phyloP scores from a whole-genome alignment of 306 rosid species.

The Biancaea sappan region DNA sequence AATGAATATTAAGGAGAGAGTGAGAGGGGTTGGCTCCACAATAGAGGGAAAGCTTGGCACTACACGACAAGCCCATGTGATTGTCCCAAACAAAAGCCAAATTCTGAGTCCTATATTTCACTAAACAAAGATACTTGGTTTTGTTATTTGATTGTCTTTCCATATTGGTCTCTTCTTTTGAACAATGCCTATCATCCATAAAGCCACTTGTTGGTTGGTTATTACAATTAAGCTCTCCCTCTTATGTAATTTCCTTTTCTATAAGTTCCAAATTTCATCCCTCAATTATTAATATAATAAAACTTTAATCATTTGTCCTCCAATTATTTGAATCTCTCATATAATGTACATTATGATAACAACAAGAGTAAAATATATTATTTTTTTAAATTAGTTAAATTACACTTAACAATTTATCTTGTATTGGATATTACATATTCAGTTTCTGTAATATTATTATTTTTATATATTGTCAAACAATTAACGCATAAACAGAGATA shows the following conservation, averaged over 20 bases:
- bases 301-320: neutral
- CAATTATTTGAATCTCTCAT: too few species aligned
- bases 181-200: constrained; percentile 36
- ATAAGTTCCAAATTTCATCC: neutral
- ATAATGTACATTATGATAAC: too few species aligned
- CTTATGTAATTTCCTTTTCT: neutral
- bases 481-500: too few species aligned
- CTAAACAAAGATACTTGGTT: neutral
- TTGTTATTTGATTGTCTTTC: constrained; percentile 31
- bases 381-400: too few species aligned
- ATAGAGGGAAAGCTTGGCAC: constrained; percentile 40
- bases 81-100: constrained; percentile 49
- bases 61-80: constrained; percentile 52
- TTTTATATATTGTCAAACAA: too few species aligned
- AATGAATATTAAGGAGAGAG: too few species aligned
- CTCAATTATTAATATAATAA: neutral
- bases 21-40: constrained; percentile 45
- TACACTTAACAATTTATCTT: too few species aligned
- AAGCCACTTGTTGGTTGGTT: constrained; percentile 9
- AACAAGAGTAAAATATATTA: too few species aligned
- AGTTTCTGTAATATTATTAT: too few species aligned
- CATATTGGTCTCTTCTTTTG: constrained; percentile 49
- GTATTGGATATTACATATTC: too few species aligned
- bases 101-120: constrained; percentile 33
- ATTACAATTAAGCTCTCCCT: neutral